Evolutionary conservation across 768 basidiomycete species (phyloP), one percentile per base, ranked within the genome.

Genomic region (Lepiota venenata): DNA sequence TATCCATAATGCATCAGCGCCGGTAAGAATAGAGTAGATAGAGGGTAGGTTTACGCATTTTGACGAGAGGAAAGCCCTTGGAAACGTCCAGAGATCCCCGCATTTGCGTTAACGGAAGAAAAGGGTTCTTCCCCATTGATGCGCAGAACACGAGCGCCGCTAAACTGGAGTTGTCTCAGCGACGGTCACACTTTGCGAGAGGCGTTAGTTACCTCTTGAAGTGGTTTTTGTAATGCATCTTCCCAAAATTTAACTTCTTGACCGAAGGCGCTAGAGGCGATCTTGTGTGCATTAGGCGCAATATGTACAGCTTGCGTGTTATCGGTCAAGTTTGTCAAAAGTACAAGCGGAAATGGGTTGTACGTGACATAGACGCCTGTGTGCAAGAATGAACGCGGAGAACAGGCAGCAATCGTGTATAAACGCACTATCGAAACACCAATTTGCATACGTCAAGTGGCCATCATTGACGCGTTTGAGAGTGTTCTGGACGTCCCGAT

Each of bases 381-480:
- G 36, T 35, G n/a, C n/a, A 22, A 37, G 55, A 16, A 59, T 15
- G 38, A 11, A 21, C 55, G 45, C 49, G 29, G 12, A 47, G 35
- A 16, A 21, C 14, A 37, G n/a, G n/a, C n/a, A n/a, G n/a, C n/a
- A 16, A 44, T 27, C 18, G 5, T 9, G 16, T 12, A 11, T 15
- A 50, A 12, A 22, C 53, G 32, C 38, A 58, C 57, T 45, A 54
- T 80, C 79, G 61, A 74, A 81, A 60, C 80, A 81, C 27, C 67
- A 61, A 63, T 80, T 80, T 40, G 76, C 68, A 58, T 76, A 74
- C 15, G 72, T 73, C 61, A 79, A 80, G 61, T 84, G 83, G 0
- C 82, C 82, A 59, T 85, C 83, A 55, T 80, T 78, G 32, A 81
- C 68, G 8, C 78, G 70, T 61, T 81, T 82, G 55, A 83, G 70